Base-by-base conservation (phyloP, 2,329 filamentous ascomycete genomes). In the Trichoderma sp. region DNA sequence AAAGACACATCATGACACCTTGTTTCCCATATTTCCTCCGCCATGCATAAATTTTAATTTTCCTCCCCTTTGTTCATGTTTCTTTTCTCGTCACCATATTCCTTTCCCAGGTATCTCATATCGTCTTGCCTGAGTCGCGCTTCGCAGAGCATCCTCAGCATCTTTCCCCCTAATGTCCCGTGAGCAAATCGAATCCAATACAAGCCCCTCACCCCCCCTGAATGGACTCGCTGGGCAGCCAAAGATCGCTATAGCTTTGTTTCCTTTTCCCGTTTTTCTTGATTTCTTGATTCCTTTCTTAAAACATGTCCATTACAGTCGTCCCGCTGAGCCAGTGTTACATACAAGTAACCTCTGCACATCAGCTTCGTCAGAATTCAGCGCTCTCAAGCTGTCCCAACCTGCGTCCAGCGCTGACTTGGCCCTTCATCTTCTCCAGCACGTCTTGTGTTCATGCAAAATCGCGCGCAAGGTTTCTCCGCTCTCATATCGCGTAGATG, bases 401-500 rank as follows among this genome's bases (percentile, higher is more conserved):
- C 43, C 50, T 56, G 57, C 63, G 51, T 41, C 63, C 63, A 55
- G 63, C 63, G 63, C 57, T 55, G 55, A 48, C 54, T 43, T 52
- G 24, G 21, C 14, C 26, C 24, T 39, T 39, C 26, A 10, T 34
- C 9, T 19, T 50, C 28, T 30, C 55, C 39, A 41, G 47, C 47
- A 26, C 30, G 43, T n/a, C 30, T 48, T 48, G 17, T 64, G 52
- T 19, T 19, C 12, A 45, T 15, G 52, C 28, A 14, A 45, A 17
- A 9, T 24, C 21, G 21, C 26, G 14, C 30, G 26, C 30, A 43
- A 41, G 19, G n/a, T 6, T 3, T 30, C 26, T 56, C 44, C 21
- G 45, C 52, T 43, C 45, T 73, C 70, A 79, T 63, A 86, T 73
- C 24, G 73, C 75, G 72, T 86, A 88, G 28, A 78, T 80, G 44